Percentiles rank a stretch among this genome's conserved stretches.
phyloP scores from a whole-genome alignment of 164 flowering plant genomes.

The Vitis amurensis region DNA sequence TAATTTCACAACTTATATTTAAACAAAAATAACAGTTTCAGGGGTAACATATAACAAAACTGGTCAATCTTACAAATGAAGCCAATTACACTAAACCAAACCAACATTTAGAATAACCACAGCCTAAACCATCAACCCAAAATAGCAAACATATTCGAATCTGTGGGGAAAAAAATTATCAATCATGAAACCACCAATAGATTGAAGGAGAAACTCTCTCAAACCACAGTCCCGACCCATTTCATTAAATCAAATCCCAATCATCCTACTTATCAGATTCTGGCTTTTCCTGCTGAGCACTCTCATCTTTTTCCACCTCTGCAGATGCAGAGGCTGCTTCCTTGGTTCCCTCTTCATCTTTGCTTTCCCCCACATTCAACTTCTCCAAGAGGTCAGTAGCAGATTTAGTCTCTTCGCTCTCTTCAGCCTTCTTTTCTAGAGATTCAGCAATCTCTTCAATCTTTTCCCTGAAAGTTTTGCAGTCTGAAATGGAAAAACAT shows the following conservation, averaged over 20 bases:
- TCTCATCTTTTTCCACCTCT: background rate
- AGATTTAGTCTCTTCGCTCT: background rate
- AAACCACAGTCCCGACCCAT: no score
- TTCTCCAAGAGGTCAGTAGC: background rate
- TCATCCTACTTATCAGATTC: background rate
- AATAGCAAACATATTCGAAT: no score
- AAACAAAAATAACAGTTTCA: no score
- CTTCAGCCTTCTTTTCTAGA: background rate
- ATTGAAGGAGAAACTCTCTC: no score
- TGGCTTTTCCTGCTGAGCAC: background rate
- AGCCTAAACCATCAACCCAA: no score
- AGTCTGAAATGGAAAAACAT: background rate
- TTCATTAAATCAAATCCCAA: background rate
- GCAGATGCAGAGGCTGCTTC: background rate
- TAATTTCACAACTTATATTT: no score
- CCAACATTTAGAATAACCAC: no score
- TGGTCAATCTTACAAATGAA: no score
- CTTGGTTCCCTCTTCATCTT: background rate
- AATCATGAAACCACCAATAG: no score
- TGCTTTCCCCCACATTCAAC: slow-evolving; percentile 1
- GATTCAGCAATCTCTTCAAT: background rate
- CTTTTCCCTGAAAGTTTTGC: background rate
- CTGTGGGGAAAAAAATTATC: no score
- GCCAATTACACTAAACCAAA: no score
- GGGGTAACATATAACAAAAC: no score